phyloP scores from a whole-genome alignment of 2,329 filamentous ascomycete genomes.

The Epichloe typhina region DNA sequence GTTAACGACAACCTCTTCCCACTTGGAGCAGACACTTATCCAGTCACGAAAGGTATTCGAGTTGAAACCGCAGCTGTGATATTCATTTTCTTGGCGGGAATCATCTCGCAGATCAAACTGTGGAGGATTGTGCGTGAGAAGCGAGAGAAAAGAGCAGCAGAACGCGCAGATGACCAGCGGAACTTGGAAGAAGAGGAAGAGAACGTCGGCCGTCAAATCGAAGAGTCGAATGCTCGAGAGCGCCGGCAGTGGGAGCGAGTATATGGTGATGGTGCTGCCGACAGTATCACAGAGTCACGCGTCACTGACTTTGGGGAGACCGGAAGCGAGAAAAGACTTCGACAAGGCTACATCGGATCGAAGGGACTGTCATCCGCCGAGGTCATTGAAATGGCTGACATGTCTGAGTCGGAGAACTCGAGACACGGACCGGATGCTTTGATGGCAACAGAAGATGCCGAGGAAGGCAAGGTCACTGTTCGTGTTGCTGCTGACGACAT shows the following conservation, averaged over 20 bases:
- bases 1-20: conserved; percentile 75
- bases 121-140: conserved; percentile 68
- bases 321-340: conserved; percentile 31
- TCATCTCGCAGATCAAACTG: conserved; percentile 73
- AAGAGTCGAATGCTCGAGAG: conserved; percentile 48
- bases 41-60: conserved; percentile 71
- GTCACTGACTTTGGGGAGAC: conserved; percentile 40
- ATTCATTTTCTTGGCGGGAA: conserved; percentile 58
- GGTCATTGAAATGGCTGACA: conserved; percentile 44
- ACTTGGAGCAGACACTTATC: conserved; percentile 62
- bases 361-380: conserved; percentile 25
- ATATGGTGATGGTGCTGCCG: conserved; percentile 49
- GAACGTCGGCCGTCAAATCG: conserved; percentile 53
- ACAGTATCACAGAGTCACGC: conserved; percentile 23
- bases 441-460: conserved; percentile 27
- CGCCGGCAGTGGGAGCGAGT: conserved; percentile 61
- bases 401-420: conserved; percentile 21
- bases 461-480: conserved; percentile 37
- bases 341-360: conserved; percentile 21
- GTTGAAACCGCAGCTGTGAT: conserved; percentile 73
- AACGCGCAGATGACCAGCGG: conserved; percentile 34
- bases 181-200: conserved; percentile 53
- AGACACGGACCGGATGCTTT: conserved; percentile 23
- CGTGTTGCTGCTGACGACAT: conserved; percentile 38
- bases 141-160: conserved; percentile 38